Base-by-base conservation (phyloP, 2,329 filamentous ascomycete genomes). In the Bisporella sp. region DNA sequence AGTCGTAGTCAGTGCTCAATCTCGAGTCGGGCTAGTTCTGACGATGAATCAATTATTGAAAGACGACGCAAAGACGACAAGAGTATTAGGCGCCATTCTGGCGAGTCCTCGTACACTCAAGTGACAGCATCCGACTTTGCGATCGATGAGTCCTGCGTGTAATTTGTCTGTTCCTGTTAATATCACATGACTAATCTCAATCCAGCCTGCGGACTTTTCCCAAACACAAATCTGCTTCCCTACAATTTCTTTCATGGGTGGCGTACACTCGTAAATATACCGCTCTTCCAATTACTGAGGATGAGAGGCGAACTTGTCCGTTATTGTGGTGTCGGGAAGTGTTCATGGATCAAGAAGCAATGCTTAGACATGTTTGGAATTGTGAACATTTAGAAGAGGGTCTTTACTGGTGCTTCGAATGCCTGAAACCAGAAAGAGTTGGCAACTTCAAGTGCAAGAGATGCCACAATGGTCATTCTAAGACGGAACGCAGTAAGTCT, bases 381-480 rank as follows among this genome's bases (percentile, higher is more conserved):
- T 63, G 61, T 48, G 52, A 52, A 33, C 52, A 61, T 46, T 47
- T 63, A 30, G 50, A 55, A 5, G 60, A 63, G 41, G 59, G 61
- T 5, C 53, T 59, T 2, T 62, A 63, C 46, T 62, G 58, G 57
- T 63, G 61, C 35, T 61, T 60, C 42, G 55, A 59, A 45, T 63
- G 61, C 41, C 55, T 57, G 40, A 59, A 58, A 40, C 53, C 56
- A 1, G 59, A 63, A 42, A 47, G 55, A 5, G 53, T 62, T 6
- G 58, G 60, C 3, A 61, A 57, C 9, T 58, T 58, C 35, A 51
- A 57, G 41, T 62, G 59, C 42, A 56, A 54, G 49, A 39, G 55
- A 54, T 61, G 59, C 41, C 58, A 59, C 47, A 56, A 58, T 6
- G 45, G 50, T 4, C 57, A 58, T 35, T 59, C 59, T 6, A 42